These are phyloP conservation scores for Cryptococcus sp. DNA, from an alignment of 1,284 basidiomycete species.

Conservation along the genomic window DNA sequence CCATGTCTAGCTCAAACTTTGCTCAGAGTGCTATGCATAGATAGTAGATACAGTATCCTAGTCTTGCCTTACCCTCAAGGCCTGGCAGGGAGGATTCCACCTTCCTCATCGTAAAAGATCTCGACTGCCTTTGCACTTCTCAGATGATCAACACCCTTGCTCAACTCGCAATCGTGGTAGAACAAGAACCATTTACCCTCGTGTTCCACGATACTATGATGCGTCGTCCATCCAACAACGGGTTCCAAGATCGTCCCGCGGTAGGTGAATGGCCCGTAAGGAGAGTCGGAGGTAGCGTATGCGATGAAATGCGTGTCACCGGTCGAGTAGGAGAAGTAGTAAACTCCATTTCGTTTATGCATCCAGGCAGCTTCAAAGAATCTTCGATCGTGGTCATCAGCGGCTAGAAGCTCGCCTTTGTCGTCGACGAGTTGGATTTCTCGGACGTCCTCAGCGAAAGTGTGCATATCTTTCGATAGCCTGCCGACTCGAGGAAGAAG, in stretches of 20 bases:
- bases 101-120: conserved; percentile 26
- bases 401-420: conserved; percentile 20
- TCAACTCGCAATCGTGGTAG: conserved; percentile 38
- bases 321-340: conserved; percentile 41
- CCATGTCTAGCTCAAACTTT: too few species aligned
- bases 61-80: background rate
- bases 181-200: conserved; percentile 34
- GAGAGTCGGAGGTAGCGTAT: conserved; percentile 25
- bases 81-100: conserved; percentile 15
- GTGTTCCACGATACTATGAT: conserved; percentile 33
- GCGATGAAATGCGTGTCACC: conserved; percentile 36
- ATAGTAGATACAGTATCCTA: too few species aligned
- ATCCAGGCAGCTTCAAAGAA: conserved; percentile 44
- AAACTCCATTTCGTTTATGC: conserved; percentile 31
- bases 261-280: conserved; percentile 37
- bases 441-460: conserved; percentile 23
- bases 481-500: conserved; percentile 28
- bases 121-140: conserved; percentile 30
- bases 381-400: conserved; percentile 35
- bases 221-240: conserved; percentile 38
- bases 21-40: too few species aligned
- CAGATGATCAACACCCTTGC: conserved; percentile 33
- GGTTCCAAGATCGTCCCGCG: conserved; percentile 32
- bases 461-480: conserved; percentile 26
- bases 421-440: conserved; percentile 25